A percentile compares a stretch with the other conserved stretches of the same genome.
These are phyloP conservation scores for Carex parvula DNA, from an alignment of 176 grass and related monocot species.

Conservation along the genomic window DNA sequence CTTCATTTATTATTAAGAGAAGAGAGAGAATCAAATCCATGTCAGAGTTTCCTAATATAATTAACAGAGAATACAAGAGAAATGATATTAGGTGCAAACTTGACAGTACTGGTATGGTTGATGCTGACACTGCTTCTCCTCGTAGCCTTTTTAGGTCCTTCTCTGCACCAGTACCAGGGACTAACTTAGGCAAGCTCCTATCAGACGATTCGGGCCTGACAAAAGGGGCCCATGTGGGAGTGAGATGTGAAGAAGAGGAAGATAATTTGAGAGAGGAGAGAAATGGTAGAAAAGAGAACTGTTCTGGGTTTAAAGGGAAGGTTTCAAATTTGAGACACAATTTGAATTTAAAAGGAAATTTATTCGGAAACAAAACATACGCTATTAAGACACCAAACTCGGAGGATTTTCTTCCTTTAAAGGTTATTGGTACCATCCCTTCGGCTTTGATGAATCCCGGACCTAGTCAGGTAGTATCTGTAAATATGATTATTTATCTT, in stretches of 20 bases:
- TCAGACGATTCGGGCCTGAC: slow-evolving; percentile 32
- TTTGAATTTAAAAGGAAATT: slow-evolving; percentile 37
- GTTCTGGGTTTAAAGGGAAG: slow-evolving; percentile 43
- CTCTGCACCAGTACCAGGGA: slow-evolving; percentile 50
- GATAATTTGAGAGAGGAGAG: slow-evolving; percentile 14
- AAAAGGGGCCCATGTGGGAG: slow-evolving; percentile 20
- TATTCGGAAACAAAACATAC: slow-evolving; percentile 36
- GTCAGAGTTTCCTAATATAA: slow-evolving; percentile 34
- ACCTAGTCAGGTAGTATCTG: slow-evolving; percentile 35
- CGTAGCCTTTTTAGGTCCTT: slow-evolving; percentile 51
- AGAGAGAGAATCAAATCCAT: slow-evolving; percentile 39
- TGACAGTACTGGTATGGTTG: neutral
- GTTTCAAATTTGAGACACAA: slow-evolving; percentile 46
- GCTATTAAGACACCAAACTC: slow-evolving; percentile 28
- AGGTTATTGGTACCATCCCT: slow-evolving; percentile 24
- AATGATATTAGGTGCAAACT: slow-evolving; percentile 14
- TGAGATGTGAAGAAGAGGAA: slow-evolving; percentile 21
- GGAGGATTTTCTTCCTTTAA: slow-evolving; percentile 26
- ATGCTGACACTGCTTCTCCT: slow-evolving; percentile 20
- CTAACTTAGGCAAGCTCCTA: slow-evolving; percentile 28
- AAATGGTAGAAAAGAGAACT: slow-evolving; percentile 29
- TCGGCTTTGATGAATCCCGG: slow-evolving; percentile 11
- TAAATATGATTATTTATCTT: neutral
- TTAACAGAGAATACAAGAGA: slow-evolving; percentile 28
- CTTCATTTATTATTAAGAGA: slow-evolving; percentile 12